Evolutionary conservation across 768 basidiomycete species (phyloP), one percentile per base, ranked within the genome.

Genomic region (Gelatoporia subvermispora): DNA sequence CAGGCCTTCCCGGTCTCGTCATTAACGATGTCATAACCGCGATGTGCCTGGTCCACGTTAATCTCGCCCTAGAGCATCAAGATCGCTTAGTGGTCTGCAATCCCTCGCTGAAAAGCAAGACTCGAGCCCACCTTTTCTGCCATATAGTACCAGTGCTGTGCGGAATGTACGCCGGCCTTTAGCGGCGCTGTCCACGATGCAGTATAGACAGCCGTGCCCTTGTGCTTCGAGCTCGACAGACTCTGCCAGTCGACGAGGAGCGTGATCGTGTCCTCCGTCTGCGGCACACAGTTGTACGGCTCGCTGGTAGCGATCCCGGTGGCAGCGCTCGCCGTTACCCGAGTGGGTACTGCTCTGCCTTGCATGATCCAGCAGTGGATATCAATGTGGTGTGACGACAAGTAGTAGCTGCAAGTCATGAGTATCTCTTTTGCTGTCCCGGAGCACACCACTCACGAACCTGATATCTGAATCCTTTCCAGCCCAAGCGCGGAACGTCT

Each of bases 71-170:
- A 64, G 17, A 55, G 18, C 34, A 10, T 13, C 13, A 13, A 9
- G 4, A 8, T 43, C 41, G 16, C 8, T n/a, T 20, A 43, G 17
- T 25, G 16, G 9, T 22, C 9, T 31, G 40, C 11, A 4, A 37
- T n/a, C 35, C 45, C 10, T n/a, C n/a, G n/a, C 11, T 43, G 28
- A 43, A 46, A 4, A 22, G 35, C 10, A n/a, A 34, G 17, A 5
- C 22, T 4, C 9, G 36, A 17, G 43, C 56, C 8, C 45, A 83
- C 90, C 75, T 90, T 94, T 71, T 90, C 86, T 42, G 79, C 93
- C 87, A 94, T 90, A 68, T 93, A 94, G 68, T 94, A 92, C 88
- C 89, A 94, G 60, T 90, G 84, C 60, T 96, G 93, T 35, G 85
- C 86, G 8, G 87, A 85, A 65, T 94, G 92, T 8, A 95, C 77